Base-by-base conservation (phyloP, 176 grass and related monocot genomes). In the Themeda triandra region DNA sequence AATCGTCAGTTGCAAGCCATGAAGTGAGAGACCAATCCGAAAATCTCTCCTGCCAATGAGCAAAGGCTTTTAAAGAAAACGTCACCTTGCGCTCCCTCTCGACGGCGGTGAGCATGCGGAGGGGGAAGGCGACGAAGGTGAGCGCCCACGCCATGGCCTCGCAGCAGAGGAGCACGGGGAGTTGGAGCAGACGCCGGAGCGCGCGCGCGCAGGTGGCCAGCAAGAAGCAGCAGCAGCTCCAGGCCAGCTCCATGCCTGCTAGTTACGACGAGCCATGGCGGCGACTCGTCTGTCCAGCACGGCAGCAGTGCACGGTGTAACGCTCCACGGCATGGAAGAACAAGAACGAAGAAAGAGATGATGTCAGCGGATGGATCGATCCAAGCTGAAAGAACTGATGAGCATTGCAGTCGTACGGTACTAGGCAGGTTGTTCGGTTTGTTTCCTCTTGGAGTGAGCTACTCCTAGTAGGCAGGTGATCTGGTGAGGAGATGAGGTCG, bases 81-180 rank as follows among this genome's bases (percentile, higher is more conserved):
- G 13, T 6, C 21, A 62, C 79, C 80, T 84, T 84, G 58, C 67
- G 66, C 58, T 86, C 88, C 0, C 71, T 30, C 2, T 89, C 83
- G 31, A 80, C 31, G 54, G 81, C 81, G 64, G 76, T 46, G 69
- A 91, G 85, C 32, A 87, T 10, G 21, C 89, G 85, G 40, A 91
- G 5, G 6, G 89, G 89, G 33, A 77, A 80, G 19, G 85, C 83
- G 30, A 84, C 17, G 77, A 91, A 87, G 42, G 40, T 13, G 3
- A 85, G 1, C 8, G 69, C 37, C 76, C 81, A 84, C 12, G 54
- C 63, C 85, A 91, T 91, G 70, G 63, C 81, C 53, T 81, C 85
- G 63, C 70, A 84, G 85, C 51, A 87, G 27, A 86, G 56, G 9
- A 72, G 25, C 63, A 36, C 79, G 1, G 83, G 88, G 21, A 82